Percentiles rank a stretch among this genome's conserved stretches.
Conservation (phyloP, 208 protist genomes). For the Ichthyophonus hoferi region DNA sequence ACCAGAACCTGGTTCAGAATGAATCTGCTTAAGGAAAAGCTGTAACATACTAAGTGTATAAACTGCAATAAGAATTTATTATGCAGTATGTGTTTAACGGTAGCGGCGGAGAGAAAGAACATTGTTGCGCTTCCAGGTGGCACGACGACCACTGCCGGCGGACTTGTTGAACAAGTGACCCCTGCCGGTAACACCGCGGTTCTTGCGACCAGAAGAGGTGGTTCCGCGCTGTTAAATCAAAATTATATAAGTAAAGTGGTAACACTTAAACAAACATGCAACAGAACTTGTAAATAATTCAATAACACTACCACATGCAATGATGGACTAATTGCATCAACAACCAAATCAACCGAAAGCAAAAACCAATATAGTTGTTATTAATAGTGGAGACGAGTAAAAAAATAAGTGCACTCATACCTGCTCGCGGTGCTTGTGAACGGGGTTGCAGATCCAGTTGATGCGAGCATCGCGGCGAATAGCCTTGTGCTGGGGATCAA, state of each 20-base stretch:
- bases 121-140: conserved; percentile 97
- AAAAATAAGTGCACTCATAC: neutral
- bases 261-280: neutral
- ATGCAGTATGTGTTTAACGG: conserved; percentile 67
- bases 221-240: conserved; percentile 81
- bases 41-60: too few species aligned
- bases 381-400: neutral
- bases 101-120: conserved; percentile 82
- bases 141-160: conserved; percentile 85
- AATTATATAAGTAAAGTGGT: conserved; percentile 75
- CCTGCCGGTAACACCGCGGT: conserved; percentile 94
- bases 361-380: neutral
- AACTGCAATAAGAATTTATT: too few species aligned
- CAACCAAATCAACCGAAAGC: neutral
- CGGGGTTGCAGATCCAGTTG: conserved; percentile 97
- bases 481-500: conserved; percentile 93
- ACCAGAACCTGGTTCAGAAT: too few species aligned
- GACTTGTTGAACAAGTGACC: conserved; percentile 75
- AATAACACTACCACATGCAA: neutral
- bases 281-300: neutral
- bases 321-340: neutral
- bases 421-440: conserved; percentile 79
- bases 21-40: too few species aligned
- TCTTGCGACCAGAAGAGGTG: conserved; percentile 89
- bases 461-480: conserved; percentile 95